phyloP scores from a whole-genome alignment of 495 filamentous ascomycete genomes.

The Aspergillus conjunctus region DNA sequence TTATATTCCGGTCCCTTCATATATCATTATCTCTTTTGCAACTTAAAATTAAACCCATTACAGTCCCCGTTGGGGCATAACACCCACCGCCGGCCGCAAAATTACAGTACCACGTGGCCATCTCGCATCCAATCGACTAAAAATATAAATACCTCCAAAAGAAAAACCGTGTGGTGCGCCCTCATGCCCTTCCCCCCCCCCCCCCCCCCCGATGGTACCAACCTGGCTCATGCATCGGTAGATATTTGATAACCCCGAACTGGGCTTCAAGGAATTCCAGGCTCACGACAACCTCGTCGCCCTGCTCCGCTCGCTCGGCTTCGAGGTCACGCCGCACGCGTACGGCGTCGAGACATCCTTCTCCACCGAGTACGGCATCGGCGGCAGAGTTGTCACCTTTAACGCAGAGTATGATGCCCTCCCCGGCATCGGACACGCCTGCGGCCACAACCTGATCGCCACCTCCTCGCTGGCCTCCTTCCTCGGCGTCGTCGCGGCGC shows the following conservation, averaged over 20 bases:
- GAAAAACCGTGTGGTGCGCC: no score
- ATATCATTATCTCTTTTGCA: no score
- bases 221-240: neutral
- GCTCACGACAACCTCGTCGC: slow-evolving; percentile 53
- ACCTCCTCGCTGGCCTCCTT: slow-evolving; percentile 55
- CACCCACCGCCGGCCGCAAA: neutral
- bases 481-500: slow-evolving; percentile 41
- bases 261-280: slow-evolving; percentile 51
- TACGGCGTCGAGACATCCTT: slow-evolving; percentile 32
- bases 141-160: neutral
- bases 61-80: no score
- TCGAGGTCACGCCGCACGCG: slow-evolving; percentile 48
- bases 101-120: neutral
- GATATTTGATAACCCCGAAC: slow-evolving; percentile 49
- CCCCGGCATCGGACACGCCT: slow-evolving; percentile 60
- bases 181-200: neutral
- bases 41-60: no score
- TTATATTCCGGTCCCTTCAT: no score
- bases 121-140: neutral
- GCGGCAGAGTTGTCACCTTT: slow-evolving; percentile 32
- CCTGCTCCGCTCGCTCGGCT: slow-evolving; percentile 48
- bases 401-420: slow-evolving; percentile 49
- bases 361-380: slow-evolving; percentile 23
- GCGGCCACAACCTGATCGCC: slow-evolving; percentile 66
- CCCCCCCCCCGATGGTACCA: neutral